Evolutionary conservation across 1,284 basidiomycete genomes (phyloP).

Genomic region (Phellinidium pouzarii): DNA sequence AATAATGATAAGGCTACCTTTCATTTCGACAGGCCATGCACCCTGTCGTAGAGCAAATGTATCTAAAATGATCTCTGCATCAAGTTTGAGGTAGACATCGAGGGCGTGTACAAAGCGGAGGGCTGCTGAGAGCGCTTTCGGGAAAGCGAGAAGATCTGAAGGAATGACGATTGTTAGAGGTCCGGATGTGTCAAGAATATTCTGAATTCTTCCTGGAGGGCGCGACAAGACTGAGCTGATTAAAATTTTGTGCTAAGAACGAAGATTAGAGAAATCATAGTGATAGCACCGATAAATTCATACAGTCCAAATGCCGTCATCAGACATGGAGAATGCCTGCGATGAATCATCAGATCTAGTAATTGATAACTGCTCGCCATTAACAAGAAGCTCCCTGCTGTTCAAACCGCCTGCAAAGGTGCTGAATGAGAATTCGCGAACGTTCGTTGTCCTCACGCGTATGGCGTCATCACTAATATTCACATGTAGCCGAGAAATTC

Average conservation of each 20-base stretch:
- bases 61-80: conserved; percentile 50
- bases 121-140: conserved; percentile 41
- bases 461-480: conserved; percentile 21
- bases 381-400: not conserved
- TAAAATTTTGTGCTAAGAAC: conserved; percentile 15
- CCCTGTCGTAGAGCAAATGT: conserved; percentile 31
- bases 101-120: conserved; percentile 63
- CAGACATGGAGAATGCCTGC: not conserved
- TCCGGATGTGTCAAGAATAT: conserved; percentile 46
- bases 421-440: conserved; percentile 34
- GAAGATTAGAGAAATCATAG: not conserved
- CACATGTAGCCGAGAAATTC: conserved; percentile 31
- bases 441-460: conserved; percentile 35
- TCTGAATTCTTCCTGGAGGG: conserved; percentile 23
- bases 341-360: not conserved
- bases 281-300: not conserved
- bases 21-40: conserved; percentile 20
- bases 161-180: conserved; percentile 54
- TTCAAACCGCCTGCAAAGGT: conserved; percentile 8
- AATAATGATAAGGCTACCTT: conserved; percentile 45
- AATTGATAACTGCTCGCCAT: not conserved
- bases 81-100: conserved; percentile 62
- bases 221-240: conserved; percentile 27
- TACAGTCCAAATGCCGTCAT: conserved; percentile 7
- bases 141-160: conserved; percentile 21